Conservation (phyloP, 805 yeast species). For the Suhomyces kilbournensis region DNA sequence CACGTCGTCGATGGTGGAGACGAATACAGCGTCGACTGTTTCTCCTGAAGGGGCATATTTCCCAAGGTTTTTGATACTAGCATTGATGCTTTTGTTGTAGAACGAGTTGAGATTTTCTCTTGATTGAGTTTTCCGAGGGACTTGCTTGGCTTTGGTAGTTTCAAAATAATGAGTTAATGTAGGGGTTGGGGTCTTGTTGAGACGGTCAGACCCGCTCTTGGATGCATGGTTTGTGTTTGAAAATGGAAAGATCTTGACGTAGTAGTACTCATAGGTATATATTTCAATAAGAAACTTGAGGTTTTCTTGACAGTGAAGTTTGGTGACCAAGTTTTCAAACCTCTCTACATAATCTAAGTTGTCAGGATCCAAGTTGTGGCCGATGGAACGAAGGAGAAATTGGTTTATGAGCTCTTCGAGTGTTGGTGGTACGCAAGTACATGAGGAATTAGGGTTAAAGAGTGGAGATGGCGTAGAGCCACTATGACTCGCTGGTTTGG, state of each 20-base stretch:
- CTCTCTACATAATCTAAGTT: slow-evolving; percentile 17
- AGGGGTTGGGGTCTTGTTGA: slow-evolving; percentile 11
- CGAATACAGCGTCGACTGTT: slow-evolving; percentile 15
- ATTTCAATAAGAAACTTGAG: slow-evolving; percentile 44
- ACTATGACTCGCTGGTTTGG: neutral
- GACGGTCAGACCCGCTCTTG: slow-evolving; percentile 1
- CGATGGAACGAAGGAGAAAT: slow-evolving; percentile 26
- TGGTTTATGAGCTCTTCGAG: slow-evolving; percentile 33
- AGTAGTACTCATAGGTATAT: slow-evolving; percentile 44
- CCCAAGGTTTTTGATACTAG: slow-evolving; percentile 1
- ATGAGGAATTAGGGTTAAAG: neutral
- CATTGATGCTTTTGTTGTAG: slow-evolving; percentile 5
- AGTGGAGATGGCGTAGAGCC: neutral
- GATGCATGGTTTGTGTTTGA: neutral
- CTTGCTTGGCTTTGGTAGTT: slow-evolving; percentile 8
- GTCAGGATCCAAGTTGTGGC: slow-evolving; percentile 13
- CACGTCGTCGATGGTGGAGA: slow-evolving; percentile 25
- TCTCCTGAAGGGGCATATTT: neutral
- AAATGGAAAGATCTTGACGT: slow-evolving; percentile 25
- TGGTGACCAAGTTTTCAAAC: slow-evolving; percentile 33
- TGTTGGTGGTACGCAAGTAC: slow-evolving; percentile 6
- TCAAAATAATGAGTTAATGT: slow-evolving; percentile 10
- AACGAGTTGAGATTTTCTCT: slow-evolving; percentile 4
- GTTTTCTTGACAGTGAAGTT: slow-evolving; percentile 47
- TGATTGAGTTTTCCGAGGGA: neutral